Evolutionary conservation across 2,329 filamentous ascomycete species (phyloP).

Genomic region (Fusarium sambucinum): DNA sequence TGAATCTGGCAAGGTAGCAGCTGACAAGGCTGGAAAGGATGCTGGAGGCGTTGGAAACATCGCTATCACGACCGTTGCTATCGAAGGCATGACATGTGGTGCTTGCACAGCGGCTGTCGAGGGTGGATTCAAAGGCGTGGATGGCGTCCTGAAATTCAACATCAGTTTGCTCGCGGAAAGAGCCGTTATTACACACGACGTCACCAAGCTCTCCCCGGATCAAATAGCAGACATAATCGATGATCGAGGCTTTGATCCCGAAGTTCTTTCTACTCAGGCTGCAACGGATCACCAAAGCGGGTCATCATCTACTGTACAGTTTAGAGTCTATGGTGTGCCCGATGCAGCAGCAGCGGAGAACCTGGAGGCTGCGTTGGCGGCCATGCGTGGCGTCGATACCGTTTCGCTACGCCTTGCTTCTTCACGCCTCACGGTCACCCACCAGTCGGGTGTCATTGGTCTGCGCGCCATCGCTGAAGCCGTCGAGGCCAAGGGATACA

Average conservation of each 20-base stretch:
- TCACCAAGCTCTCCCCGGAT: slow-evolving; percentile 75
- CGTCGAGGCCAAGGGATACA: slow-evolving; percentile 85
- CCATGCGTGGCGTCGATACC: slow-evolving; percentile 78
- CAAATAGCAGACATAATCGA: slow-evolving; percentile 87
- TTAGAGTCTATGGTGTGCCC: slow-evolving; percentile 85
- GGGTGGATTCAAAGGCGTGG: slow-evolving; percentile 79
- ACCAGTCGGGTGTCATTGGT: slow-evolving; percentile 78
- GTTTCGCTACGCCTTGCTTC: slow-evolving; percentile 80
- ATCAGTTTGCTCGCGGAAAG: slow-evolving; percentile 94
- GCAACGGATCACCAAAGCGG: slow-evolving; percentile 67
- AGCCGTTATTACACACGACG: slow-evolving; percentile 87
- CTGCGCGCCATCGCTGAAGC: slow-evolving; percentile 84
- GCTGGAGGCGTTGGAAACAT: slow-evolving; percentile 57
- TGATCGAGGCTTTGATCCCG: slow-evolving; percentile 88
- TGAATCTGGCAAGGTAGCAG: slow-evolving; percentile 70
- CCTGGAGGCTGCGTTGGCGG: slow-evolving; percentile 75
- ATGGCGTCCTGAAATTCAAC: slow-evolving; percentile 89
- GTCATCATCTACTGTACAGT: slow-evolving; percentile 73
- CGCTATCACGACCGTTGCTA: slow-evolving; percentile 84
- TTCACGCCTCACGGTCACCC: slow-evolving; percentile 78
- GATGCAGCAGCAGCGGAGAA: slow-evolving; percentile 78
- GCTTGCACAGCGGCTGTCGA: slow-evolving; percentile 95
- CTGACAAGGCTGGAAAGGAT: slow-evolving; percentile 28
- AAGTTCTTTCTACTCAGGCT: slow-evolving; percentile 80
- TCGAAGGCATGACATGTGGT: slow-evolving; percentile 98